Evolutionary conservation across 345 rosid genomes (phyloP).

Genomic region (Lumnitzera littorea): DNA sequence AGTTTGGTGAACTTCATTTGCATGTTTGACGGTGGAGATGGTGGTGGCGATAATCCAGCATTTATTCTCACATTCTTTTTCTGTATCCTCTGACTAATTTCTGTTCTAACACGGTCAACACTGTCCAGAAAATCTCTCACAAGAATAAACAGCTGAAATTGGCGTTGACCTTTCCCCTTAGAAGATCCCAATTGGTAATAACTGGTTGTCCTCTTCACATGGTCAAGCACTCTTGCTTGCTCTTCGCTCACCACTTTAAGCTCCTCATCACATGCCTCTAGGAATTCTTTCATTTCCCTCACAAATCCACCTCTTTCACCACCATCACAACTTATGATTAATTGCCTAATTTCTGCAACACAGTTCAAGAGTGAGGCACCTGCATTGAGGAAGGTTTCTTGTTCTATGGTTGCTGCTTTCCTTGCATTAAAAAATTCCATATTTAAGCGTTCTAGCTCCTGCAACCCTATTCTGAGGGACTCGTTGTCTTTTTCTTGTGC

Average conservation of each 20-base stretch:
- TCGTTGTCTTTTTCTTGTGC: slow-evolving; percentile 34
- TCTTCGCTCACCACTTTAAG: slow-evolving; percentile 46
- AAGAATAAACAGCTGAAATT: slow-evolving; percentile 55
- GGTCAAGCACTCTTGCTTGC: slow-evolving; percentile 48
- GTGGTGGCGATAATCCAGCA: slow-evolving; percentile 17
- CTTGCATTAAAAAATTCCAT: slow-evolving; percentile 50
- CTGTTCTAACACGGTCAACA: slow-evolving; percentile 64
- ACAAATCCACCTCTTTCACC: slow-evolving; percentile 33
- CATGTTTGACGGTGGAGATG: slow-evolving; percentile 13
- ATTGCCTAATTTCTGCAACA: slow-evolving; percentile 34
- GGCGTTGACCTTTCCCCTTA: slow-evolving; percentile 28
- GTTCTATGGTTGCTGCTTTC: slow-evolving; percentile 52
- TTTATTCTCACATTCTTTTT: slow-evolving; percentile 21
- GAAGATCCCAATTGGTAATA: slow-evolving; percentile 71
- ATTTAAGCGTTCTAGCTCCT: slow-evolving; percentile 34
- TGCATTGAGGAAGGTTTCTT: slow-evolving; percentile 35
- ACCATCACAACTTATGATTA: slow-evolving; percentile 19
- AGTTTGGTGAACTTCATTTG: slow-evolving; percentile 17
- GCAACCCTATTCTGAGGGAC: slow-evolving; percentile 45
- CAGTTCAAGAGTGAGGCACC: slow-evolving; percentile 37
- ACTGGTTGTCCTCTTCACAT: slow-evolving; percentile 58
- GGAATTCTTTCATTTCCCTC: slow-evolving; percentile 55
- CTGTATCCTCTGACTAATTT: slow-evolving; percentile 47
- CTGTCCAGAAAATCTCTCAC: slow-evolving; percentile 75
- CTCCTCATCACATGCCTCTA: slow-evolving; percentile 56